phyloP scores from a whole-genome alignment of 2,329 filamentous ascomycete genomes.

The Stachybotrys chlorohalonatus region DNA sequence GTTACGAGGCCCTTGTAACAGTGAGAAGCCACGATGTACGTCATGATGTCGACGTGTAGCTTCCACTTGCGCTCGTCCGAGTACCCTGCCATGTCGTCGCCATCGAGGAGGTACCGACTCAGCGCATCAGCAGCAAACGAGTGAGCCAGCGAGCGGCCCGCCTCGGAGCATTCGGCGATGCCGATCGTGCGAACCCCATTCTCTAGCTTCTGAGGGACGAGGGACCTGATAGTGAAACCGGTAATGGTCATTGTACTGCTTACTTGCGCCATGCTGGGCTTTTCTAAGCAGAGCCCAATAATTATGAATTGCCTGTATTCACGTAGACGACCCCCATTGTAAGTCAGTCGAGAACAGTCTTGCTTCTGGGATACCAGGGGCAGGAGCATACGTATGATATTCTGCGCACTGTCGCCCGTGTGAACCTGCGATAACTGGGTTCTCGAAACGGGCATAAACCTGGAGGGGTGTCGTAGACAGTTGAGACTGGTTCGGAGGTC shows the following conservation, averaged over 20 bases:
- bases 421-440: conserved; percentile 44
- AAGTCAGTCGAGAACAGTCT: background rate
- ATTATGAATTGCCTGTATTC: background rate
- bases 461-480: conserved; percentile 46
- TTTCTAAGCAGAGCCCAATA: conserved; percentile 6
- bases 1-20: conserved; percentile 66
- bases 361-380: background rate
- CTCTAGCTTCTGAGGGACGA: conserved; percentile 43
- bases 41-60: conserved; percentile 68
- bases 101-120: conserved; percentile 65
- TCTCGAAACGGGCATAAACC: conserved; percentile 49
- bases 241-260: conserved; percentile 19
- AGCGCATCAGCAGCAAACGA: conserved; percentile 70
- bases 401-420: conserved; percentile 47
- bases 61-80: conserved; percentile 63
- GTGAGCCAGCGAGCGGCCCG: conserved; percentile 63
- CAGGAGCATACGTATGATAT: conserved; percentile 35
- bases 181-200: conserved; percentile 52
- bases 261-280: conserved; percentile 34
- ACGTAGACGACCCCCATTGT: background rate
- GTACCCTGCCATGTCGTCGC: conserved; percentile 55
- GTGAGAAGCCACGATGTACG: conserved; percentile 68
- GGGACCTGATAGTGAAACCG: conserved; percentile 28
- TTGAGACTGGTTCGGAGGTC: conserved; percentile 46
- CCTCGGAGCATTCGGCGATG: conserved; percentile 61